Evolutionary conservation across 2,329 filamentous ascomycete genomes (phyloP).

Genomic region (Blumeria graminis): DNA sequence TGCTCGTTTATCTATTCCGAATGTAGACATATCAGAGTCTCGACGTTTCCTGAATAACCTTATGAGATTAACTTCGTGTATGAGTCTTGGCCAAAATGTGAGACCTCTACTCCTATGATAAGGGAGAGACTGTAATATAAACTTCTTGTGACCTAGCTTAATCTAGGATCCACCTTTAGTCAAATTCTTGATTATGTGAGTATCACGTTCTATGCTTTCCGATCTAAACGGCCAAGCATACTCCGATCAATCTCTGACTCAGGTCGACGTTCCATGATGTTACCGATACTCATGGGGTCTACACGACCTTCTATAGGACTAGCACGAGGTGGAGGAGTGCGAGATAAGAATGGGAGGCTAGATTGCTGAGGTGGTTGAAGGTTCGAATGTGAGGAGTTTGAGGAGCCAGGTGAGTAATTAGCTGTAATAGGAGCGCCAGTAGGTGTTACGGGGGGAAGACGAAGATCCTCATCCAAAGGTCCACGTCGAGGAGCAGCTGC

Average conservation of each 20-base stretch:
- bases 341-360: slow-evolving; percentile 10
- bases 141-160: no score
- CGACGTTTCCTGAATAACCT: no score
- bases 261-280: slow-evolving; percentile 14
- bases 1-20: no score
- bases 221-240: slow-evolving; percentile 13
- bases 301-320: slow-evolving; percentile 11
- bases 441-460: slow-evolving; percentile 15
- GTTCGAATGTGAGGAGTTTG: slow-evolving; percentile 12
- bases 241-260: slow-evolving; percentile 13
- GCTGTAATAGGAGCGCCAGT: slow-evolving; percentile 7
- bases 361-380: slow-evolving; percentile 10
- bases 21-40: no score
- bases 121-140: no score
- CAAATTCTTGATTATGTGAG: no score
- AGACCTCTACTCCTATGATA: no score
- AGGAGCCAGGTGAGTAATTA: slow-evolving; percentile 15
- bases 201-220: slow-evolving; percentile 6
- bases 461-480: slow-evolving; percentile 13
- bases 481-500: slow-evolving; percentile 7
- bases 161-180: no score
- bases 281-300: slow-evolving; percentile 15
- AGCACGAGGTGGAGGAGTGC: slow-evolving; percentile 13
- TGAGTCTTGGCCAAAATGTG: no score
- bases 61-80: no score